Evolutionary conservation across 2,329 filamentous ascomycete genomes (phyloP), one percentile per base, ranked within the genome.

Genomic region (Zopfia rhizophila): DNA sequence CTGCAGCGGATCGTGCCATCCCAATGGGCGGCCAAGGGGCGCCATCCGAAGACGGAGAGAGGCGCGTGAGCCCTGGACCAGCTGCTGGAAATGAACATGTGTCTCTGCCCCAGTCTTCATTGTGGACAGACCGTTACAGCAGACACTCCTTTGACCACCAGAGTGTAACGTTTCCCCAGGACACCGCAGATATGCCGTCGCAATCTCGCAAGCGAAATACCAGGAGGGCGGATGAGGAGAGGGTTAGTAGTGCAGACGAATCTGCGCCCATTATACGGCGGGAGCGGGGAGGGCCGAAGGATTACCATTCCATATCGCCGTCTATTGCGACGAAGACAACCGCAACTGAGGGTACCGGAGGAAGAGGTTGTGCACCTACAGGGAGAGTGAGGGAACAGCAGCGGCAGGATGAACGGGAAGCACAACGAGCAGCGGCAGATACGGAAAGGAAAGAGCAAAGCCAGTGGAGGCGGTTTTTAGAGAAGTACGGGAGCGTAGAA

Each of bases 401-500:
- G 16, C 27, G 35, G 29, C 40, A 45, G 10, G 39, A 50, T 32
- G 39, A 45, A 18, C 48, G 55, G 10, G 61, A 65, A 8, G 58
- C 47, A n/a, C 19, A 64, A 31, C 51, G 60, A 4, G 52, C 50
- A 19, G 65, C 65, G 0, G 61, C 53, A 11, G 54, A 52, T 7
- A 39, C 54, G 27, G 56, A 63, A 39, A 40, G 49, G 8, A 48
- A 53, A 1, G 62, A 67, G 22, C 48, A 63, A 6, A 58, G 66
- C 29, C 85, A 85, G 81, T 85, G 81, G 79, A 74, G 75, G 58
- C 64, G 65, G 22, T 67, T 82, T 27, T 70, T 78, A 27, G 82
- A 85, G 29, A 83, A 82, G 56, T 87, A 84, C 56, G 84, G 84
- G 13, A 81, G 78, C 48, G 80, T 94, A 38, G 89, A 93, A 75